Conservation (phyloP, 306 rosid genomes). For the Medicago truncatula region MtrunA17r5.0-ANR NC_053042.1:52232501-52233000, state of each 20-base stretch:
- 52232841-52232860: conserved; percentile 99
- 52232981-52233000: conserved; percentile 96
- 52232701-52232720: conserved; percentile 94
- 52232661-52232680: conserved; percentile 85
- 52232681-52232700: conserved; percentile 95
- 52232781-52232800: conserved; percentile 98
- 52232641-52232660: conserved; percentile 87
- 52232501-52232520: conserved; percentile 93
- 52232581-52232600: conserved; percentile 93
- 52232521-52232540: conserved; percentile 88
- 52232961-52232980: conserved; percentile 90
- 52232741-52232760: conserved; percentile 97
- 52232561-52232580: conserved; percentile 89
- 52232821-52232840: conserved; percentile 95
- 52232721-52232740: conserved; percentile 98
- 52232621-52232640: conserved; percentile 96
- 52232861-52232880: conserved; percentile 99
- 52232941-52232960: conserved; percentile 26
- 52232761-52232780: conserved; percentile 92
- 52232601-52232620: conserved; percentile 96
- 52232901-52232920: background rate
- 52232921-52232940: background rate
- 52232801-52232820: conserved; percentile 96
- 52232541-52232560: conserved; percentile 83
- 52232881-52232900: conserved; percentile 7